phyloP scores from a whole-genome alignment of 2,329 filamentous ascomycete genomes.

The Xylariaceae sp. region DNA sequence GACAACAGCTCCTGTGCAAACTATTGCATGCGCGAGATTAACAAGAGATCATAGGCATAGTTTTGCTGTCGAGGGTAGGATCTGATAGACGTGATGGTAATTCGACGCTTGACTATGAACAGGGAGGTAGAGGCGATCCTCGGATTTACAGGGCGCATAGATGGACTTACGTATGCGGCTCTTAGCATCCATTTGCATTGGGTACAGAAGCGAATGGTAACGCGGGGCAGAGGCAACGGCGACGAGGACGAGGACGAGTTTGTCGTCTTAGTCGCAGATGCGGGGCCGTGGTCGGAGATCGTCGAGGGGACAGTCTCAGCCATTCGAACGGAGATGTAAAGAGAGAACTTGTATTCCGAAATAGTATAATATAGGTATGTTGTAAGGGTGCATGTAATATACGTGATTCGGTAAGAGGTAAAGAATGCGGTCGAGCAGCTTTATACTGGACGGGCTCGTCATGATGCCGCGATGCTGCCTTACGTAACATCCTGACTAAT shows the following conservation, averaged over 20 bases:
- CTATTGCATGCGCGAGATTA: slow-evolving; percentile 40
- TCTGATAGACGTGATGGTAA: no score
- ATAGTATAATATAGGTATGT: not conserved
- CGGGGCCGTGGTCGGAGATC: slow-evolving; percentile 17
- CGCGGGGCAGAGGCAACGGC: slow-evolving; percentile 56
- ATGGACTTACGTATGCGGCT: slow-evolving; percentile 69
- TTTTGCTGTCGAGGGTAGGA: no score
- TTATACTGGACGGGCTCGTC: no score
- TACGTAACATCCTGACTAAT: no score
- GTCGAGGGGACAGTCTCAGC: slow-evolving; percentile 20
- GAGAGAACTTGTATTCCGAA: not conserved
- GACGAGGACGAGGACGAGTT: slow-evolving; percentile 7
- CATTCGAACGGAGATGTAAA: slow-evolving; percentile 17
- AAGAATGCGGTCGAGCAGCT: no score
- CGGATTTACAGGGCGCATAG: not conserved
- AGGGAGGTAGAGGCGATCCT: not conserved
- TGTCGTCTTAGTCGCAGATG: slow-evolving; percentile 3
- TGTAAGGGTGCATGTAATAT: no score
- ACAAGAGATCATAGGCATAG: not conserved
- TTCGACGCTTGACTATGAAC: not conserved
- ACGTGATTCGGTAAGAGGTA: not conserved
- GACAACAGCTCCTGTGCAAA: slow-evolving; percentile 93
- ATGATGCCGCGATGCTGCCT: no score
- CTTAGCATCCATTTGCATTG: slow-evolving; percentile 91
- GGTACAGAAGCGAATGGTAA: slow-evolving; percentile 89